A percentile compares a stretch with the other conserved stretches of the same genome.
Conservation (phyloP, 2,329 filamentous ascomycete genomes). For the Botryosphaeria agaves region DNA sequence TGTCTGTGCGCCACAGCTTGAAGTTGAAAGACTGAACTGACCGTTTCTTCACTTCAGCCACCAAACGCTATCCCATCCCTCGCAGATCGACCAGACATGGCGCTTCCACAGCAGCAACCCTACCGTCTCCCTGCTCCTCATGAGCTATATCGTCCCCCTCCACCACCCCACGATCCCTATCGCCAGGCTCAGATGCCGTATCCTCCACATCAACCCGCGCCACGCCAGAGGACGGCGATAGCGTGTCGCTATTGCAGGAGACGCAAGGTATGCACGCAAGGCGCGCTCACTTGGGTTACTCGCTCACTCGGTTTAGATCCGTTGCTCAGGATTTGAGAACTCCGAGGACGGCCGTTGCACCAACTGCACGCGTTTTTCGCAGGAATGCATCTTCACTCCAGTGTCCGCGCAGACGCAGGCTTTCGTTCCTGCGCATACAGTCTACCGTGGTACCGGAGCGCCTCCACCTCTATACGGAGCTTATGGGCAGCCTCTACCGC, state of each 20-base stretch:
- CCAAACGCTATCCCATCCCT: too few species aligned
- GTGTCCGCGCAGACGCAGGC: constrained; percentile 59
- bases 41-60: too few species aligned
- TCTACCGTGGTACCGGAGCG: constrained; percentile 30
- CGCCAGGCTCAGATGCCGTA: constrained; percentile 22
- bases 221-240: constrained; percentile 41
- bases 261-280: constrained; percentile 27
- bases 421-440: constrained; percentile 55
- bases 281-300: background rate
- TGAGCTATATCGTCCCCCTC: constrained; percentile 25
- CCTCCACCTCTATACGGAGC: constrained; percentile 32
- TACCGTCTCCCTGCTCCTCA: constrained; percentile 21
- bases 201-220: constrained; percentile 30
- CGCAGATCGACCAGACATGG: constrained; percentile 27
- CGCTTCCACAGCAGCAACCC: constrained; percentile 24
- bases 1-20: too few species aligned
- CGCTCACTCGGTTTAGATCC: constrained; percentile 35
- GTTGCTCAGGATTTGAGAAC: constrained; percentile 58
- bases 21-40: too few species aligned
- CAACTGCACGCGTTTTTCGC: constrained; percentile 57
- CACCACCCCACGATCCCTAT: constrained; percentile 17
- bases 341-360: constrained; percentile 55
- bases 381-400: constrained; percentile 62
- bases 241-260: constrained; percentile 42
- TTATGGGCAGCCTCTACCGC: constrained; percentile 31